These are phyloP conservation scores for Verticillium klebahnii DNA, from an alignment of 2,329 filamentous ascomycete species.

Conservation along the genomic window DNA sequence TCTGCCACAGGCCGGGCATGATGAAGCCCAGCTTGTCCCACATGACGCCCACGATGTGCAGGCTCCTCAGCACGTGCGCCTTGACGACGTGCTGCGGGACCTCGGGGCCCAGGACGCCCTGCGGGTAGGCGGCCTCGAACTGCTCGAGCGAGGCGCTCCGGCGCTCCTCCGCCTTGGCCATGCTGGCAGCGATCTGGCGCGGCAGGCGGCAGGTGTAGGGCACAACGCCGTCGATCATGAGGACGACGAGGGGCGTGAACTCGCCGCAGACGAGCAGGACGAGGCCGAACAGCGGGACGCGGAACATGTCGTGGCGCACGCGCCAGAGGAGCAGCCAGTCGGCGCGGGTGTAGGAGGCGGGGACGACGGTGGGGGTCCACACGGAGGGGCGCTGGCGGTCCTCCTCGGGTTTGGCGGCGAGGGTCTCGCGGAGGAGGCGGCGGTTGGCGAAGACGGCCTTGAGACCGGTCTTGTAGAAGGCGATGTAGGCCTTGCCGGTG, in stretches of 20 bases:
- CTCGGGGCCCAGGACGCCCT: conserved; percentile 28
- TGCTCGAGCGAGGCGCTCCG: conserved; percentile 44
- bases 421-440: conserved; percentile 40
- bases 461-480: conserved; percentile 85
- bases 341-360: conserved; percentile 47
- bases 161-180: conserved; percentile 50
- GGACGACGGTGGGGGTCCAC: conserved; percentile 26
- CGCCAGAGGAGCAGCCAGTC: conserved; percentile 68
- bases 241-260: conserved; percentile 75
- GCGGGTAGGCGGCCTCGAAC: conserved; percentile 25
- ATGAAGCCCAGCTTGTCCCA: conserved; percentile 47
- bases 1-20: conserved; percentile 46
- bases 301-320: conserved; percentile 66
- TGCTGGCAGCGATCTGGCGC: conserved; percentile 57
- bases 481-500: conserved; percentile 69
- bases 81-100: conserved; percentile 14
- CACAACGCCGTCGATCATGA: conserved; percentile 65
- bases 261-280: conserved; percentile 78
- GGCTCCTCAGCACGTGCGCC: conserved; percentile 34
- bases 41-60: conserved; percentile 39
- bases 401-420: conserved; percentile 49
- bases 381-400: conserved; percentile 41
- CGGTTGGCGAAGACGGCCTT: conserved; percentile 69
- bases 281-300: conserved; percentile 73
- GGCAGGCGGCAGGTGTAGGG: conserved; percentile 83